phyloP scores from a whole-genome alignment of 352 stramenopile genomes.

The Pythium coloratum region DNA sequence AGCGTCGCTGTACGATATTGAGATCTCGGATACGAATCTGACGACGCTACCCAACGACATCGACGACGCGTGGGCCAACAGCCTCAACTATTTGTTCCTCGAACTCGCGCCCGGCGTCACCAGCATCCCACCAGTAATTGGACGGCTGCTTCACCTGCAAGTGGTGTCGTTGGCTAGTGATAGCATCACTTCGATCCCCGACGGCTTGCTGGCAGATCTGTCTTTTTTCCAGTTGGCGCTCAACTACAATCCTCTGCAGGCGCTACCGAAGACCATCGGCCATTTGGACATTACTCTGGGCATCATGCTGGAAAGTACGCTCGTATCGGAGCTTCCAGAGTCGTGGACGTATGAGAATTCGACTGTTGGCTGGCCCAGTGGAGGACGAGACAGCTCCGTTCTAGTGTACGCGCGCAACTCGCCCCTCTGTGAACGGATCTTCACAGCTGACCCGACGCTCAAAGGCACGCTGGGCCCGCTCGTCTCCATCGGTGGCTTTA shows the following conservation, averaged over 20 bases:
- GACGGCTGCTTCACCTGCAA: not conserved
- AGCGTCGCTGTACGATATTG: conserved; percentile 4
- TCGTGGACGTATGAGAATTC: not conserved
- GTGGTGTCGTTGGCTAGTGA: not conserved
- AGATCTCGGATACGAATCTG: conserved; percentile 4
- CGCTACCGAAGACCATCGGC: not conserved
- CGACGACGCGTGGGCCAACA: not conserved
- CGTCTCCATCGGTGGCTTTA: not conserved
- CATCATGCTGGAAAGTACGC: not conserved
- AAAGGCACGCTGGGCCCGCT: not conserved
- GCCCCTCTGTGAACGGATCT: not conserved
- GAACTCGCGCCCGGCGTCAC: conserved; percentile 5
- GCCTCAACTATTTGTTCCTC: conserved; percentile 2
- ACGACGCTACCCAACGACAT: conserved; percentile 5
- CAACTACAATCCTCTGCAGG: conserved; percentile 1
- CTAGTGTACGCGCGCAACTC: not conserved
- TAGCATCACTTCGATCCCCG: not conserved
- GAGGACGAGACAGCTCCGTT: not conserved
- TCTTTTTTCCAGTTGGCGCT: conserved; percentile 1
- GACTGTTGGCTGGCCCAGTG: not conserved
- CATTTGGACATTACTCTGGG: not conserved
- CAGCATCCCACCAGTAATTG: not conserved
- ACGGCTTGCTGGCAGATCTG: not conserved
- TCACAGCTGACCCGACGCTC: not conserved
- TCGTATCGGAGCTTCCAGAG: not conserved